Conservation (phyloP, 345 rosid species). For the Microthlaspi erraticum region DNA sequence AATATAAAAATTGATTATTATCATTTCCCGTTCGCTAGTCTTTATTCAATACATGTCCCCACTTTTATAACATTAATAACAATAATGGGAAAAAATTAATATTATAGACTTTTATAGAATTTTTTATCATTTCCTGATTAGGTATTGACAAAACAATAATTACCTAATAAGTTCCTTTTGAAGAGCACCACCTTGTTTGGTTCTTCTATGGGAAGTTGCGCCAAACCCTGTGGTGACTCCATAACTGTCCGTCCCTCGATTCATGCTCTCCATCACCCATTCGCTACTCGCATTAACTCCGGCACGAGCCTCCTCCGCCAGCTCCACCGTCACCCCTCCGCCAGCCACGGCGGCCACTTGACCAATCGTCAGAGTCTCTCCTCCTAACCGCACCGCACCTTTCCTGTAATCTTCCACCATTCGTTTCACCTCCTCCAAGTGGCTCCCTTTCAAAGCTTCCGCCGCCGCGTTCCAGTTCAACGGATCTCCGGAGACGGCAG, state of each 20-base stretch:
- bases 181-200: conserved; percentile 71
- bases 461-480: conserved; percentile 80
- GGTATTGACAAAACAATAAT: conserved; percentile 3
- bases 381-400: conserved; percentile 69
- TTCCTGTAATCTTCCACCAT: conserved; percentile 78
- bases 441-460: conserved; percentile 69
- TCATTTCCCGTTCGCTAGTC: not conserved
- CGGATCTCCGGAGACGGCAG: conserved; percentile 51
- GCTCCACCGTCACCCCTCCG: conserved; percentile 53
- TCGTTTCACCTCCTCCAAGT: conserved; percentile 78
- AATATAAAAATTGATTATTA: not conserved
- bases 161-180: conserved; percentile 82
- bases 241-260: conserved; percentile 72
- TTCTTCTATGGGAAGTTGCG: conserved; percentile 71
- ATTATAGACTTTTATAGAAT: not conserved
- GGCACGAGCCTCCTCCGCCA: conserved; percentile 62
- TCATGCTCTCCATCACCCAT: conserved; percentile 81
- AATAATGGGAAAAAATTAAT: not conserved
- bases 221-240: conserved; percentile 87
- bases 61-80: not conserved
- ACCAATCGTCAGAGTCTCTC: conserved; percentile 74
- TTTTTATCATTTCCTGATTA: not conserved
- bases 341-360: conserved; percentile 75
- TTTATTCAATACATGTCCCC: not conserved
- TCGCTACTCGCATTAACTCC: conserved; percentile 78